Evolutionary conservation across 495 filamentous ascomycete species (phyloP), one percentile per base, ranked within the genome.

Genomic region (Amorphotheca resinae): DNA sequence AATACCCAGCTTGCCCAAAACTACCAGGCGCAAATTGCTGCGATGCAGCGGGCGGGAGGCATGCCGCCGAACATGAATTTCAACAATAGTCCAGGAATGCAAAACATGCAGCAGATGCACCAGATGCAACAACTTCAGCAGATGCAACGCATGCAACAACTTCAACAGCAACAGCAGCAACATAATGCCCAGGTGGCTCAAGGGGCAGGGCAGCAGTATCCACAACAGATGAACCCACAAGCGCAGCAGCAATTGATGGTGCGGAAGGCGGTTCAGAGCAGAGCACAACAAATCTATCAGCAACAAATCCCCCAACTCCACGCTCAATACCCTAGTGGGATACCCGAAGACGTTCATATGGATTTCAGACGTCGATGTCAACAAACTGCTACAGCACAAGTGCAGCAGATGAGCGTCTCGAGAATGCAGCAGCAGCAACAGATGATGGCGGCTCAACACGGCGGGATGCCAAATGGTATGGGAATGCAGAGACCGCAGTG

Each of bases 61-160:
- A 36, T 48, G 33, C 47, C 38, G n/a, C 46, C 9, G 23, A 44
- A 40, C 30, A 55, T 49, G 42, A 48, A 47, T 15, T 55, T 57
- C 18, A 45, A 49, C 22, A 56, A 58, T 46, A 49, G 58, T 30
- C 59, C 57, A n/a, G 3, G 20, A 11, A 38, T 47, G 37, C n/a
- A n/a, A n/a, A 51, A 23, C 20, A 36, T 36, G 3, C 53, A 57
- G 32, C 50, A 60, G 23, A 54, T 61, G 38, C 50, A 49, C 22
- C 53, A 58, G 26, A 50, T 59, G 22, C 58, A 61, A 22, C 54
- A 59, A 33, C 50, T 61, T 22, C 60, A 63, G 25, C 59, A 61
- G 44, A 53, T 56, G 43, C 59, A 62, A 43, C 44, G 45, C 9
- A 40, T 50, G 18, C 58, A 56, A 26, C 53, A 58, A 16, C 37